Evolutionary conservation across 2,329 filamentous ascomycete species (phyloP), one percentile per base, ranked within the genome.

Genomic region (Torrubiella hemipterigena): DNA sequence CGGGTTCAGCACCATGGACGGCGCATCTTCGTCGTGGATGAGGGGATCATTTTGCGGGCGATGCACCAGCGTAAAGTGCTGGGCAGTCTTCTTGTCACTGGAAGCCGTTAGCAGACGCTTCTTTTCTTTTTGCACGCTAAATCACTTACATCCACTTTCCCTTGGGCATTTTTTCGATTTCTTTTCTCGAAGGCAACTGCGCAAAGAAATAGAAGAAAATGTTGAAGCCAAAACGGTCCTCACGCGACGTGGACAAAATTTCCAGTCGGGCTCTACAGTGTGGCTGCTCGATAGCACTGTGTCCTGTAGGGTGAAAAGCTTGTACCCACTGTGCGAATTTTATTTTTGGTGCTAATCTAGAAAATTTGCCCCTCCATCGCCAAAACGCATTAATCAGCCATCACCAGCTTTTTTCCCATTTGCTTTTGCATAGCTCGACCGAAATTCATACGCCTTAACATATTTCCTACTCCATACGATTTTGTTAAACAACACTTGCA

Each of bases 1-100:
- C 36, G 65, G 84, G 51, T 91, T 83, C 42, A 98, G 75, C 51
- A 98, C 81, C 75, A 94, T 91, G 43, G 85, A 79, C 29, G 89
- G 82, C 33, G 85, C 87, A 48, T 78, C 71, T 47, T 80, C 72
- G 64, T 98, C 87, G 69, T 98, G 81, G 54, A 98, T 95, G 47
- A 89, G 75, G 28, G 93, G 91, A 56, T 98, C 91, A 74, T 95
- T 85, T 61, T 98, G 93, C 20, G 89, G 84, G 50, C 91, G 84
- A 61, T 95, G 84, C 47, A 96, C 85, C 53, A 98, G 81, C 45
- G 81, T 81, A 60, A 93, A 96, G 60, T 87, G 91, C 54, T 83
- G 81, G 46, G 91, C 87, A 38, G 73, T 81, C 60, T 94, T 93
- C 65, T 94, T 95, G 66, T 95, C 59, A 46, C 66, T 73, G 38